Percentiles rank a stretch among this genome's conserved stretches.
phyloP scores from a whole-genome alignment of 2,329 filamentous ascomycete genomes.

The Sodiomyces alkalinus region DNA sequence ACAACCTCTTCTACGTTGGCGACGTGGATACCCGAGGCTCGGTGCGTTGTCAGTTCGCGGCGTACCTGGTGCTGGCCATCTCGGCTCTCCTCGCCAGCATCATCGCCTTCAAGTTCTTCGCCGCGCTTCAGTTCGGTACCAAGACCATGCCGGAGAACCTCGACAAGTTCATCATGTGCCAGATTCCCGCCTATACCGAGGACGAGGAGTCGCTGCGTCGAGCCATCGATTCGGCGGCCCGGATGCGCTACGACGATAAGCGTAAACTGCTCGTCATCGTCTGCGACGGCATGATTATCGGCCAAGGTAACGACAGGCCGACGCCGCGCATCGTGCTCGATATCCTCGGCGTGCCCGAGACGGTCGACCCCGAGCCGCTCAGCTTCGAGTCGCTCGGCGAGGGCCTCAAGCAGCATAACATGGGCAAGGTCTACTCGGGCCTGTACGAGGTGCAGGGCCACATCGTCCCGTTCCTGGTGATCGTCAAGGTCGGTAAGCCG shows the following conservation, averaged over 20 bases:
- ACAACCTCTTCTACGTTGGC: conserved; percentile 91
- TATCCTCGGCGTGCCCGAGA: conserved; percentile 88
- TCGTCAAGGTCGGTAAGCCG: conserved; percentile 96
- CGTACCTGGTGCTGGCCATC: conserved; percentile 77
- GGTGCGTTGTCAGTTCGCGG: conserved; percentile 67
- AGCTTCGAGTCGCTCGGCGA: conserved; percentile 96
- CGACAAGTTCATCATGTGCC: conserved; percentile 96
- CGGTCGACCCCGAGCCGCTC: conserved; percentile 84
- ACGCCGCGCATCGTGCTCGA: conserved; percentile 93
- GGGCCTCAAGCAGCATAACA: conserved; percentile 95
- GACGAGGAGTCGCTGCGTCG: conserved; percentile 94
- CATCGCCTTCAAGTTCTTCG: conserved; percentile 92
- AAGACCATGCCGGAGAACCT: conserved; percentile 91
- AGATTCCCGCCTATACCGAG: conserved; percentile 95
- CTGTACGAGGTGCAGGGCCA: conserved; percentile 96
- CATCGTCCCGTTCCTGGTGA: conserved; percentile 91
- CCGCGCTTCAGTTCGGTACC: conserved; percentile 80
- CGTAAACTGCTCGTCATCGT: conserved; percentile 85
- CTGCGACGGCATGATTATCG: conserved; percentile 99
- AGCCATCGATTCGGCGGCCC: conserved; percentile 88
- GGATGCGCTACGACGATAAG: conserved; percentile 97
- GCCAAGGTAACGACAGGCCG: conserved; percentile 90
- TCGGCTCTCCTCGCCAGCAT: conserved; percentile 67
- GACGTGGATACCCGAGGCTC: conserved; percentile 87
- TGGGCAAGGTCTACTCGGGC: conserved; percentile 97